phyloP scores from a whole-genome alignment of 192 early-diverging fungal genomes.

The Coemansia reversa region DNA sequence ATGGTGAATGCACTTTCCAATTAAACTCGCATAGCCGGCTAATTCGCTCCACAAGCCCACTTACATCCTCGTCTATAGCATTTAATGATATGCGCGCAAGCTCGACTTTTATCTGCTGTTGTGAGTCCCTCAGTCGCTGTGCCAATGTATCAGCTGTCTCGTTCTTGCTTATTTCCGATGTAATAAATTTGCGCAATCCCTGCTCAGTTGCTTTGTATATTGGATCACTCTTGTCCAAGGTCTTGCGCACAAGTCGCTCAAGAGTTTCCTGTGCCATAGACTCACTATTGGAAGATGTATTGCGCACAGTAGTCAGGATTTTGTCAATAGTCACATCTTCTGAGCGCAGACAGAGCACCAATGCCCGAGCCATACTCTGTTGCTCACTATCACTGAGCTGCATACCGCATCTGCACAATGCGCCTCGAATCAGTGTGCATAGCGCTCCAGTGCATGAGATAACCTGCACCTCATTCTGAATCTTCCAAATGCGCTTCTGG shows the following conservation, averaged over 20 bases:
- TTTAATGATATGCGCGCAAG: slow-evolving; percentile 18
- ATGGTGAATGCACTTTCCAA: slow-evolving; percentile 39
- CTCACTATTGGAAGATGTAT: neutral
- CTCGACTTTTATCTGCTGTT: slow-evolving; percentile 2
- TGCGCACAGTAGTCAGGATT: slow-evolving; percentile 8
- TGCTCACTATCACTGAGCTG: slow-evolving; percentile 5
- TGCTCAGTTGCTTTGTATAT: slow-evolving; percentile 28
- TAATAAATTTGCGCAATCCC: slow-evolving; percentile 22
- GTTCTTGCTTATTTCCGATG: slow-evolving; percentile 18
- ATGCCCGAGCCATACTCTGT: slow-evolving; percentile 8
- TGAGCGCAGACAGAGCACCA: slow-evolving; percentile 14
- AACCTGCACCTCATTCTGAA: slow-evolving; percentile 44
- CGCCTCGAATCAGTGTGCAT: slow-evolving; percentile 12
- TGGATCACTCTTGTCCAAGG: slow-evolving; percentile 29
- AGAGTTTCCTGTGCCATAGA: neutral
- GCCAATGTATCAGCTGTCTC: slow-evolving; percentile 8
- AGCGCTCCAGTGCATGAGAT: slow-evolving; percentile 27
- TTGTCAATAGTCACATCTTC: slow-evolving; percentile 30
- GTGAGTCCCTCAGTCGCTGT: slow-evolving; percentile 10
- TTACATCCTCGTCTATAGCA: slow-evolving; percentile 14
- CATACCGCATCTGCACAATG: neutral
- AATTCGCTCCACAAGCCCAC: slow-evolving; percentile 15
- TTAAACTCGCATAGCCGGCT: slow-evolving; percentile 37
- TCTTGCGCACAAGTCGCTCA: slow-evolving; percentile 27
- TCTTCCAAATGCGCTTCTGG: slow-evolving; percentile 15